These are phyloP conservation scores for Pelargonium fulgidum DNA, from an alignment of 441 rosid genomes.

Conservation along the genomic window DNA sequence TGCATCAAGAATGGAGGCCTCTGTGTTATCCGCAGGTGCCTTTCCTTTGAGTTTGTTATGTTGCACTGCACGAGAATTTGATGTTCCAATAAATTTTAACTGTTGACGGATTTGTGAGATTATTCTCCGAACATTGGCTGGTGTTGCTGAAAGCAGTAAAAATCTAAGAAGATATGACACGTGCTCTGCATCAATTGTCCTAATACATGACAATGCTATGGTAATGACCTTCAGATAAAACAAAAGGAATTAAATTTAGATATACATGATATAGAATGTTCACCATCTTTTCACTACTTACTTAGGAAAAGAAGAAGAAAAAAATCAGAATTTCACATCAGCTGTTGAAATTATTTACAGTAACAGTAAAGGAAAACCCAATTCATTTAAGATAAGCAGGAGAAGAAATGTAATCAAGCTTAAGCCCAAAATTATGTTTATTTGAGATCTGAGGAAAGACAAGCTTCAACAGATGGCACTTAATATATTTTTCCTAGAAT, in stretches of 20 bases:
- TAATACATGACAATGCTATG: constrained; percentile 62
- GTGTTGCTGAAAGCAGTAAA: constrained; percentile 70
- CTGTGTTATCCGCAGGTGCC: constrained; percentile 37
- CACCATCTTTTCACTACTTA: neutral
- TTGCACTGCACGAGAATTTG: constrained; percentile 36
- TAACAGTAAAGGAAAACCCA: neutral
- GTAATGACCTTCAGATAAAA: constrained; percentile 47
- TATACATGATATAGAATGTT: constrained; percentile 2
- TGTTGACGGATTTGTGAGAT: constrained; percentile 63
- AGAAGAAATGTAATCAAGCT: neutral
- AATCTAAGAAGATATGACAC: constrained; percentile 70
- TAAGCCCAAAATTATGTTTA: constrained; percentile 1
- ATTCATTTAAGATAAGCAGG: constrained; percentile 2
- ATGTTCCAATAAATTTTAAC: constrained; percentile 52
- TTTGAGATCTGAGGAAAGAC: neutral
- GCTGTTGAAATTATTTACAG: constrained; percentile 1
- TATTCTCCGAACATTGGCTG: constrained; percentile 58
- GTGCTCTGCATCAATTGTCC: constrained; percentile 64
- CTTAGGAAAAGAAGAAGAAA: neutral
- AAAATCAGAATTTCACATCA: neutral
- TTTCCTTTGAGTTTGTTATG: constrained; percentile 61
- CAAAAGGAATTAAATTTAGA: constrained; percentile 11
- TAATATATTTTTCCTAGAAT: neutral
- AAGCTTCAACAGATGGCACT: neutral
- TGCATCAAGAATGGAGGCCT: constrained; percentile 67